phyloP scores from a whole-genome alignment of 192 early-diverging fungal genomes.

The Oehlia diaphana region DNA sequence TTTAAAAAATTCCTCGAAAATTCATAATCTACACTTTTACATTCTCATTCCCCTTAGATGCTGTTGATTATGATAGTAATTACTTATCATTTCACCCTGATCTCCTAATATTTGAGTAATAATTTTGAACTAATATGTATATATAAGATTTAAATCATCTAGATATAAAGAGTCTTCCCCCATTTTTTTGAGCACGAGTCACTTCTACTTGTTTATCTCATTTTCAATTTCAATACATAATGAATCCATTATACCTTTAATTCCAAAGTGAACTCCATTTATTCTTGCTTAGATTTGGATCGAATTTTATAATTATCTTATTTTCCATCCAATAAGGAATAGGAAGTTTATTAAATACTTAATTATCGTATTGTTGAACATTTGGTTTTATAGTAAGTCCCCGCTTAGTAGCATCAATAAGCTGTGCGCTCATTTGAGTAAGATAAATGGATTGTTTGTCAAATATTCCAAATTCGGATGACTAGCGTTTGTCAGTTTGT shows the following conservation, averaged over 20 bases:
- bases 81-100: neutral
- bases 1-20: neutral
- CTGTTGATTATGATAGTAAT: neutral
- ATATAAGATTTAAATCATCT: neutral
- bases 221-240: neutral
- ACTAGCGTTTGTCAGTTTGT: neutral
- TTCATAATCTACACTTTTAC: neutral
- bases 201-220: neutral
- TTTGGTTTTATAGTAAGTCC: conserved; percentile 26
- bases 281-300: neutral
- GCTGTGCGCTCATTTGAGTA: conserved; percentile 33
- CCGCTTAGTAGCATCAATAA: conserved; percentile 40
- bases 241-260: neutral
- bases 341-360: neutral
- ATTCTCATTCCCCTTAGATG: neutral
- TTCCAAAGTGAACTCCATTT: neutral
- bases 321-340: conserved; percentile 31
- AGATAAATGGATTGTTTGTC: neutral
- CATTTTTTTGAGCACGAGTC: neutral
- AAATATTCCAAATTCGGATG: neutral
- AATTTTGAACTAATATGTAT: neutral
- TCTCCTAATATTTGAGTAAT: neutral
- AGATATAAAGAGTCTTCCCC: neutral
- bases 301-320: neutral
- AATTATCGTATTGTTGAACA: neutral